Evolutionary conservation across 345 rosid genomes (phyloP), one percentile per base, ranked within the genome.

Genomic region (Bruguiera sexangula): DNA sequence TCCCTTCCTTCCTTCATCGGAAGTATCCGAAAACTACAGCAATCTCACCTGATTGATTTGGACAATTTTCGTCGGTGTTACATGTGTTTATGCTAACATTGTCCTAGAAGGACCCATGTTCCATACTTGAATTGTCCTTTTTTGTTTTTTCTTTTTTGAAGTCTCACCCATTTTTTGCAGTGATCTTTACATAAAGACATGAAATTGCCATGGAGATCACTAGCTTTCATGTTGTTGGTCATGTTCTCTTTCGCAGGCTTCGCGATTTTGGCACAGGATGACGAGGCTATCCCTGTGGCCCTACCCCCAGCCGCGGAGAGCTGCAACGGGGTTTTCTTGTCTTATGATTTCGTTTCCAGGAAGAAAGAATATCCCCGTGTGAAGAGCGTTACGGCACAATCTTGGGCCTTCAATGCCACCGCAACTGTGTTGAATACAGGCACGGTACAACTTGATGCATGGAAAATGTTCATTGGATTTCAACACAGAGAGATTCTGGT

Each of bases 381-480:
- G 50, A 43, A 43, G 50, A 43, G 15, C 15, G 50, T 8, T 4
- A 43, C 50, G 15, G 50, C 50, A 43, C 50, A 43, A 13, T 43
- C 50, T 13, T 43, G 50, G 50, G 18, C 50, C 50, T 43, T 43
- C 50, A 43, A 43, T 3, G 50, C 50, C 50, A 43, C 50, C 3
- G 50, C 50, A 43, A 3, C 50, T 43, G 50, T 43, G 50, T 43
- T 43, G 50, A 43, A 43, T 13, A 43, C 50, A 43, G 50, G 50
- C 50, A 43, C 50, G 16, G 50, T 13, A 43, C 50, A 88, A 73
- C 66, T 95, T 0, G 84, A 84, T 63, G 89, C 84, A 0, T 95
- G 99, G 99, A 81, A 85, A 69, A 81, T 88, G 85, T 83, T 72
- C 48, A 48, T 92, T 8, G 95, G 93, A 21, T 95, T 95, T 60